Conservation (phyloP, 495 filamentous ascomycete species). For the Neurospora sp. region DNA sequence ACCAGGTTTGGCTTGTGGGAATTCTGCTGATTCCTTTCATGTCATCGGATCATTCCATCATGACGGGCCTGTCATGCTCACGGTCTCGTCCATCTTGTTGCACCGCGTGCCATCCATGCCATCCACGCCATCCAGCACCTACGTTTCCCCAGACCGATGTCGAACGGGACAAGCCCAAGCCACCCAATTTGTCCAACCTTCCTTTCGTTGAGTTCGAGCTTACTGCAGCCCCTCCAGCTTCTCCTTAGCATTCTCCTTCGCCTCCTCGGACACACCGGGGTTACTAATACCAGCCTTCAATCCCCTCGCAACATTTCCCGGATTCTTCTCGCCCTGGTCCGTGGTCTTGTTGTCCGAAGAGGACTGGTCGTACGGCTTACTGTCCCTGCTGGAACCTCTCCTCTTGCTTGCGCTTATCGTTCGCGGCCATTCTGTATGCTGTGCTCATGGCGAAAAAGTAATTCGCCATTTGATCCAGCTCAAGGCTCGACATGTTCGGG, state of each 20-base stretch:
- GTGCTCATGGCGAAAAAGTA: no score
- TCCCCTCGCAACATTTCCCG: constrained; percentile 32
- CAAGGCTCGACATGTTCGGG: no score
- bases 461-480: no score
- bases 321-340: constrained; percentile 26
- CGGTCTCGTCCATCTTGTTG: not conserved
- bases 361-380: constrained; percentile 16
- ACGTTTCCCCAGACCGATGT: not conserved
- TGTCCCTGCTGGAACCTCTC: no score
- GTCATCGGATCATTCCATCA: not conserved
- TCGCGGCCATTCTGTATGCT: no score
- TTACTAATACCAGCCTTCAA: constrained; percentile 36
- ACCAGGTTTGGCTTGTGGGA: no score
- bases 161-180: not conserved
- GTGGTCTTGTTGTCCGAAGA: constrained; percentile 3
- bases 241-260: constrained; percentile 35
- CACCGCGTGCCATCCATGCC: not conserved
- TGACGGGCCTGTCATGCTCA: not conserved
- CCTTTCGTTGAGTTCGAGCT: not conserved
- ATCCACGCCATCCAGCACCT: not conserved
- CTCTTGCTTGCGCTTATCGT: no score
- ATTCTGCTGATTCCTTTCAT: not conserved
- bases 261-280: constrained; percentile 36
- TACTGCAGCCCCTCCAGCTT: constrained; percentile 7
- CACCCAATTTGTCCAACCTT: no score